Conservation (phyloP, 2,329 filamentous ascomycete species). For the Lecanoromycetidae sp. region DNA sequence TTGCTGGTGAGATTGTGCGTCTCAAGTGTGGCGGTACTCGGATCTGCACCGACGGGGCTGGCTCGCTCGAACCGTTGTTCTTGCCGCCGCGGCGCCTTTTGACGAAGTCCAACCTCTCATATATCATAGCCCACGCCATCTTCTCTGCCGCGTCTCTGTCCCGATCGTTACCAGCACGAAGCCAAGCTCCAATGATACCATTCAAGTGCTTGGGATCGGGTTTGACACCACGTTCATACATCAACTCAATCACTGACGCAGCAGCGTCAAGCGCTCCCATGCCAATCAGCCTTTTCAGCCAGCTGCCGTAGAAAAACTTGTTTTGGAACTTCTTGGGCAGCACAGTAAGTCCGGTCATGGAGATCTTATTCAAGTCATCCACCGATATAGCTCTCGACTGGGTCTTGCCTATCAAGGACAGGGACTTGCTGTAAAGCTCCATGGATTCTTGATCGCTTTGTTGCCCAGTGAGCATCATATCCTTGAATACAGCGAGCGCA, state of each 20-base stretch:
- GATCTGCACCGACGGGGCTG: not conserved
- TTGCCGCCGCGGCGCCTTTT: not conserved
- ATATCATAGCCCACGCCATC: constrained; percentile 67
- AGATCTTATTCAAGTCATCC: constrained; percentile 36
- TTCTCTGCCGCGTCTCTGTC: constrained; percentile 51
- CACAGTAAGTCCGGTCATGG: constrained; percentile 37
- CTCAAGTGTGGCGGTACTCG: constrained; percentile 29
- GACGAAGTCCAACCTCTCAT: constrained; percentile 52
- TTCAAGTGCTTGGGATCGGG: constrained; percentile 69
- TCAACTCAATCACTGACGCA: constrained; percentile 59
- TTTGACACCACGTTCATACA: constrained; percentile 56
- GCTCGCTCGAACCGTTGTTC: not conserved
- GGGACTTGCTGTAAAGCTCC: constrained; percentile 32
- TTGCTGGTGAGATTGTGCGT: constrained; percentile 45
- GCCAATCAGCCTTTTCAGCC: constrained; percentile 73
- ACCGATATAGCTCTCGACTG: constrained; percentile 32
- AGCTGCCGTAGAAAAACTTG: constrained; percentile 75
- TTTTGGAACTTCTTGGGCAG: constrained; percentile 49
- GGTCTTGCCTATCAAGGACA: constrained; percentile 30
- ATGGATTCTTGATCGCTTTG: constrained; percentile 33
- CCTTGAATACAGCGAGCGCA: constrained; percentile 66
- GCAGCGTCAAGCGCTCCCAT: constrained; percentile 60
- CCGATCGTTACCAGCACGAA: constrained; percentile 48
- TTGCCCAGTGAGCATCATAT: constrained; percentile 66
- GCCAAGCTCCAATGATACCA: constrained; percentile 66